Evolutionary conservation across 345 rosid species (phyloP).

Genomic region (Microcos paniculata): DNA sequence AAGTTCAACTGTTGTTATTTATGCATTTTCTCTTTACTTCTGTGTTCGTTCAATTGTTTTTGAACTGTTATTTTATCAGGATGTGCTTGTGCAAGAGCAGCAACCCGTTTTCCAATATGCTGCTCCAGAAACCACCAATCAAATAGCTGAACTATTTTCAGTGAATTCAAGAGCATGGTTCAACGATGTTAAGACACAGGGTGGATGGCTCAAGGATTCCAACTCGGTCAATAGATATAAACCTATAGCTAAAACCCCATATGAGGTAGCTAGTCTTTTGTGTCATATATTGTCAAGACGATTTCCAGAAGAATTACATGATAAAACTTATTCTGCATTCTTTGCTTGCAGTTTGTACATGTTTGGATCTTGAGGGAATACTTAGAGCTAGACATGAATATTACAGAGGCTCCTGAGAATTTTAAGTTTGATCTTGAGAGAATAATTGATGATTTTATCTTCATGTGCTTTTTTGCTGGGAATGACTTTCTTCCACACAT

Average conservation of each 20-base stretch:
- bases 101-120: neutral
- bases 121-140: neutral
- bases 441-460: constrained; percentile 24
- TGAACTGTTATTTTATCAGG: neutral
- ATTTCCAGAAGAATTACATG: neutral
- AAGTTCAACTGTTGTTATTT: neutral
- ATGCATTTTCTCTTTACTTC: too few species aligned
- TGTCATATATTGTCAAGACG: neutral
- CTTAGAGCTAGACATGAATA: constrained; percentile 20
- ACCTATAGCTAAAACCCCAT: constrained; percentile 13
- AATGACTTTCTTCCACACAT: constrained; percentile 38
- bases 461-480: constrained; percentile 30
- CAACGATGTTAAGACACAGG: neutral
- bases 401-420: constrained; percentile 12
- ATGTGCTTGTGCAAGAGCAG: constrained; percentile 14
- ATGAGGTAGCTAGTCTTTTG: constrained; percentile 15
- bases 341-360: constrained; percentile 24
- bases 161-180: constrained; percentile 12
- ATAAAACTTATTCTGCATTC: neutral
- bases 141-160: neutral
- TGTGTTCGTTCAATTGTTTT: neutral
- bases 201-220: neutral
- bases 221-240: neutral
- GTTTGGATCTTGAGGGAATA: constrained; percentile 34
- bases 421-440: constrained; percentile 19